A percentile compares a stretch with the other conserved stretches of the same genome.
These are phyloP conservation scores for Purpureocillium lavendulum DNA, from an alignment of 2,329 filamentous ascomycete genomes.

Conservation along the genomic window DNA sequence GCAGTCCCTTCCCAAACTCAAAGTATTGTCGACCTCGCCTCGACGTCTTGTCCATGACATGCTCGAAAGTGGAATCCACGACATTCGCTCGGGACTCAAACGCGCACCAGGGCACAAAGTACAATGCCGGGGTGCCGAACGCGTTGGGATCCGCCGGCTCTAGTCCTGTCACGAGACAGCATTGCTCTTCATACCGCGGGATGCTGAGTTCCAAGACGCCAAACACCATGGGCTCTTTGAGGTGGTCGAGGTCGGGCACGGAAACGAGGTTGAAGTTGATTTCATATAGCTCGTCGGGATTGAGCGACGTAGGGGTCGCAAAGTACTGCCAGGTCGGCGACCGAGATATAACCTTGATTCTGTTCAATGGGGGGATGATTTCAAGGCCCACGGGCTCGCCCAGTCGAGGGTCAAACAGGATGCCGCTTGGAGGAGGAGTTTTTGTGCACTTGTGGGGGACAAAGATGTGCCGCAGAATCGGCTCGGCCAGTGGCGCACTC, in stretches of 20 bases:
- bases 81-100: constrained; percentile 14
- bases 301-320: background rate
- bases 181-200: too few species aligned
- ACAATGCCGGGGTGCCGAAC: constrained; percentile 17
- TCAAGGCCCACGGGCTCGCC: too few species aligned
- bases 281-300: constrained; percentile 12
- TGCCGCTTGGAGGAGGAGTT: too few species aligned
- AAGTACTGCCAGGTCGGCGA: constrained; percentile 19
- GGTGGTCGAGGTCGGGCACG: constrained; percentile 10
- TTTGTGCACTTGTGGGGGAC: too few species aligned
- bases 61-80: constrained; percentile 8
- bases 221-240: constrained; percentile 11
- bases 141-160: constrained; percentile 16
- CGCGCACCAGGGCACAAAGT: constrained; percentile 17
- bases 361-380: constrained; percentile 6
- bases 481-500: too few species aligned
- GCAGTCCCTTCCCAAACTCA: background rate
- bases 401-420: too few species aligned
- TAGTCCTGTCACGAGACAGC: constrained; percentile 14
- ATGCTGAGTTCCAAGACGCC: constrained; percentile 3
- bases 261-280: constrained; percentile 16
- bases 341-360: constrained; percentile 13
- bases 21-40: too few species aligned
- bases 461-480: too few species aligned
- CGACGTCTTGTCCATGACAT: background rate